Evolutionary conservation across 2,329 filamentous ascomycete species (phyloP).

Genomic region (Curvularia eragrostidis): DNA sequence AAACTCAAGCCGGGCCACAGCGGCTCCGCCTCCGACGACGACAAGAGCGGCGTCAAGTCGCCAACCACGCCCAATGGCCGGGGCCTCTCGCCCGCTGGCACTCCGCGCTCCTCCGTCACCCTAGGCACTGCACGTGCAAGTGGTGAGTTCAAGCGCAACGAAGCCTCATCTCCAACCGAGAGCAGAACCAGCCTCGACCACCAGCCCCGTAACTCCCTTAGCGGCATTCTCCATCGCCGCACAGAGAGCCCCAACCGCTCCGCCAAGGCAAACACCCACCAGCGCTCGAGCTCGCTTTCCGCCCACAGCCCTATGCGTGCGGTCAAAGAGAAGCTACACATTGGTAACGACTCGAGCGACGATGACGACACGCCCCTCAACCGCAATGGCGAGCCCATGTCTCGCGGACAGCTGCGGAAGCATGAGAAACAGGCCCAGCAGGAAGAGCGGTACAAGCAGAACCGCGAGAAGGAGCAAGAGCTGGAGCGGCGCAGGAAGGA

Average conservation of each 20-base stretch:
- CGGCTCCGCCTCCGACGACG: constrained; percentile 46
- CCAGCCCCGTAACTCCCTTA: constrained; percentile 35
- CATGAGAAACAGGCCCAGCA: constrained; percentile 54
- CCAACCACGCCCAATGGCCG: constrained; percentile 37
- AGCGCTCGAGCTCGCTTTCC: constrained; percentile 35
- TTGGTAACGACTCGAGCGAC: constrained; percentile 46
- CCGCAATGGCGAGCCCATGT: constrained; percentile 58
- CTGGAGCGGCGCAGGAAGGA: constrained; percentile 57
- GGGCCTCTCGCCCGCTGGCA: constrained; percentile 30
- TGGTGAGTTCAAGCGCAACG: constrained; percentile 44
- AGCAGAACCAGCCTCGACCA: constrained; percentile 44
- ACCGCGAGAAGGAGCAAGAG: constrained; percentile 53
- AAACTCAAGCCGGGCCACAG: constrained; percentile 51
- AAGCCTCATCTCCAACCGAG: constrained; percentile 36
- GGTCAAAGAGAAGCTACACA: constrained; percentile 51
- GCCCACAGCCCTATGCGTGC: constrained; percentile 50
- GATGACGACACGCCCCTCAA: constrained; percentile 52
- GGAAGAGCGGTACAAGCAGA: constrained; percentile 55
- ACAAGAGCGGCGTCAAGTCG: constrained; percentile 40
- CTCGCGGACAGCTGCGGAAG: constrained; percentile 58
- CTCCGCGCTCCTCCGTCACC: constrained; percentile 39
- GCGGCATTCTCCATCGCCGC: constrained; percentile 46
- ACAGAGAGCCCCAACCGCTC: constrained; percentile 46
- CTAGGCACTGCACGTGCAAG: constrained; percentile 40
- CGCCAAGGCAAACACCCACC: constrained; percentile 27